Evolutionary conservation across 352 stramenopile species (phyloP), one percentile per base, ranked within the genome.

Genomic region (Pythium angustatum): DNA sequence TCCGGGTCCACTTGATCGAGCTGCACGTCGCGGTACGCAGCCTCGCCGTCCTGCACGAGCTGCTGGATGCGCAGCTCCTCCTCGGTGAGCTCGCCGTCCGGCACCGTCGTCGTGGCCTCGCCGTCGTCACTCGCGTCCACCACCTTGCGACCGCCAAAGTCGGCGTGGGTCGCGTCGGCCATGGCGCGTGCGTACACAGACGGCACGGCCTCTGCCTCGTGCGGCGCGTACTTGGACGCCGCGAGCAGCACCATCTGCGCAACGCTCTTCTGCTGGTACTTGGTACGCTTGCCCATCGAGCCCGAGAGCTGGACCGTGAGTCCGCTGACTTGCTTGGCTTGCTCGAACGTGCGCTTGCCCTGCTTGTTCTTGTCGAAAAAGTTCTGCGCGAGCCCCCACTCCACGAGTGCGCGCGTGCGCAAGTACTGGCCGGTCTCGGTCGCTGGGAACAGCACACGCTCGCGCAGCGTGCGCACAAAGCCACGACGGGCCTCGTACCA

Each of bases 281-380:
- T 99, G 40, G 95, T 98, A 50, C 94, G 83, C 72, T 97, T 97
- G 36, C 96, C 96, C 68, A 98, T 72, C 4, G 88, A 94, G 17
- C 95, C 96, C 21, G 87, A 98, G 30, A 99, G 75, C 63, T 97
- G 71, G 3, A 97, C 84, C 34, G 70, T 77, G 21, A 99, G 71
- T 27, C 87, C 84, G 27, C 80, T 96, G 27, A 87, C 75, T 34
- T 89, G 75, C 63, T 97, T 81, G 2, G 96, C 92, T 21, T 88
- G 68, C 27, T 84, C 73, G 69, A 99, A 98, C 15, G 78, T 96
- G 17, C 68, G 58, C 73, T 98, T 98, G 26, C 91, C 94, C 45
- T 88, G 83, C 64, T 93, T 92, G 66, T 85, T 79, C 64, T 89
- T 92, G 55, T 98, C 78, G 56, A 98, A 98, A 69, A 96, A 83